Evolutionary conservation across 2,329 filamentous ascomycete genomes (phyloP), one percentile per base, ranked within the genome.

Genomic region (Chaetomium sp.): DNA sequence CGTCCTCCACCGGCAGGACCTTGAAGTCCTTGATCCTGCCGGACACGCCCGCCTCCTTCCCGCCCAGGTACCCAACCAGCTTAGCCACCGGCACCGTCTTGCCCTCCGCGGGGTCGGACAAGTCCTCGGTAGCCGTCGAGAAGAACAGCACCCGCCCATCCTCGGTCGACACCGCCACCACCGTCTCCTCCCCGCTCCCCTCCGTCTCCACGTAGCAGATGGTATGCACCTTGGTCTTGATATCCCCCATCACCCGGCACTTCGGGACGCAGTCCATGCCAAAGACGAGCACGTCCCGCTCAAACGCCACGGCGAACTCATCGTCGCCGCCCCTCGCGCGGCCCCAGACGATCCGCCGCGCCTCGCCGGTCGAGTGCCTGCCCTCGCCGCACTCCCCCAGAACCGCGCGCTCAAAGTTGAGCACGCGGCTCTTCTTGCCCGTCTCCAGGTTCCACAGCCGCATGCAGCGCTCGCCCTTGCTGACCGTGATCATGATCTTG

Each of bases 391-490:
- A 85, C 70, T 90, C 87, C 53, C 85, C 82, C 60, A 98, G 81
- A 72, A 95, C 83, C 0, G 89, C 85, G 64, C 85, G 83, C 69
- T 85, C 85, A 75, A 98, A 98, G 75, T 91, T 95, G 71, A 99
- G 80, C 60, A 97, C 93, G 33, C 93, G 92, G 0, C 93, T 93
- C 80, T 97, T 97, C 80, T 94, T 96, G 19, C 93, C 95, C 2
- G 94, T 98, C 69, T 98, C 93, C 68, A 99, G 77, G 74, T 99
- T 98, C 95, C 95, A 99, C 69, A 98, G 78, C 69, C 95, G 83
- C 91, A 99, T 96, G 73, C 89, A 92, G 69, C 87, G 88, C 80
- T 99, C 95, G 69, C 93, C 93, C 72, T 90, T 92, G 70, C 92
- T 90, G 9, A 98, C 93, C 71, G 87, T 96, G 66, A 99, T 87